These are phyloP conservation scores for Petrea volubilis DNA, from an alignment of 257 asterid species.

Conservation along the genomic window DNA sequence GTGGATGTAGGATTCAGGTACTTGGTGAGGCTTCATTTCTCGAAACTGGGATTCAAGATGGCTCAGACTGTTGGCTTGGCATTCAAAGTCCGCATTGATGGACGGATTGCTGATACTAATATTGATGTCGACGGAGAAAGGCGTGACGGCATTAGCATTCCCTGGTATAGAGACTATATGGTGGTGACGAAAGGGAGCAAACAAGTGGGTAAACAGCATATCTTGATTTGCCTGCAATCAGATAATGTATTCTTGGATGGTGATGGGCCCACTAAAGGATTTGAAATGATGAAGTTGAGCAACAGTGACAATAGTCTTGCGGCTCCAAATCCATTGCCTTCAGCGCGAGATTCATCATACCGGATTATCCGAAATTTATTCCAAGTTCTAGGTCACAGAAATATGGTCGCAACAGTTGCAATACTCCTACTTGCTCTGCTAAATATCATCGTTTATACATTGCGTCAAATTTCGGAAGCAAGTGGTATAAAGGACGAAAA, in stretches of 20 bases:
- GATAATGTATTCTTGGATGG: not conserved
- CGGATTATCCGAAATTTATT: not conserved
- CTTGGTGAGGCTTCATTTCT: slow-evolving; percentile 40
- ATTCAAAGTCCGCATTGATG: slow-evolving; percentile 32
- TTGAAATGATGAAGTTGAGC: slow-evolving; percentile 44
- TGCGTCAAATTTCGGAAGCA: slow-evolving; percentile 26
- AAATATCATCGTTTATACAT: slow-evolving; percentile 14
- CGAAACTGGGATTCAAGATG: slow-evolving; percentile 26
- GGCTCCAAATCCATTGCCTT: slow-evolving; percentile 4
- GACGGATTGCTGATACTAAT: slow-evolving; percentile 25
- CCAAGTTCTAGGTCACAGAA: slow-evolving; percentile 10
- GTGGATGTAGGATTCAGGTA: slow-evolving; percentile 45
- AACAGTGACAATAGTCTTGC: too few relatives aligned
- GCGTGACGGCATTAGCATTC: slow-evolving; percentile 19
- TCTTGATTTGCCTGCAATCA: slow-evolving; percentile 29
- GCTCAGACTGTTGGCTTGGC: slow-evolving; percentile 20
- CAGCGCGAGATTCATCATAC: not conserved
- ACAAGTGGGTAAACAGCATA: not conserved
- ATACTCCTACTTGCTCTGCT: slow-evolving; percentile 17
- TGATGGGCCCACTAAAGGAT: slow-evolving; percentile 29
- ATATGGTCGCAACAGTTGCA: slow-evolving; percentile 26
- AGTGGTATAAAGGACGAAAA: slow-evolving; percentile 16
- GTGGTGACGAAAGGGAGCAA: slow-evolving; percentile 20
- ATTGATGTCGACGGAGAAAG: slow-evolving; percentile 34
- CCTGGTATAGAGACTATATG: slow-evolving; percentile 12